phyloP scores from a whole-genome alignment of 2,329 filamentous ascomycete genomes.

The Fusarium annulatum region DNA sequence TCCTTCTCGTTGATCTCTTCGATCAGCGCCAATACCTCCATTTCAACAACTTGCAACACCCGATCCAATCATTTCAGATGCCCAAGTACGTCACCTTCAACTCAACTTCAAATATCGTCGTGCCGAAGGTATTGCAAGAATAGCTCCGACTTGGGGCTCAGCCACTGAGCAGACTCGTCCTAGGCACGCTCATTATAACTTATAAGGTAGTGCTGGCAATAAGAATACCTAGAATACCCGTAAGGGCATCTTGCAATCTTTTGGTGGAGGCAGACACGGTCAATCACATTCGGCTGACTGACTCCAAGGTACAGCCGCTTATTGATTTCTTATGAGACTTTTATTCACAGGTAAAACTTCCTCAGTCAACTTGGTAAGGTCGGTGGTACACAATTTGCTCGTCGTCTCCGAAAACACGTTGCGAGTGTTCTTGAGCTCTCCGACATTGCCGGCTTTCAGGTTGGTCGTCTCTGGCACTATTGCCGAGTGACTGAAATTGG shows the following conservation, averaged over 20 bases:
- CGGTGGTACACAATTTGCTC: fast-evolving
- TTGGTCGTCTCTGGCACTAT: background rate
- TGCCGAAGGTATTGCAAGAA: fast-evolving
- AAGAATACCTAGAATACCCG: too few relatives aligned
- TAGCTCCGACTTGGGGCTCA: fast-evolving
- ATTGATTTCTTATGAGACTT: background rate
- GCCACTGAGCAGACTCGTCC: fast-evolving
- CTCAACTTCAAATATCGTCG: background rate
- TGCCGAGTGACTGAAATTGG: background rate
- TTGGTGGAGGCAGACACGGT: fast-evolving
- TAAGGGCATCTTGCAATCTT: background rate
- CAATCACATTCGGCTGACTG: background rate
- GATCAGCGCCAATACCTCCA: background rate
- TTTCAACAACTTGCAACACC: background rate
- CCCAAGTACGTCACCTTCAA: background rate
- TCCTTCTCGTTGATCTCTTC: background rate
- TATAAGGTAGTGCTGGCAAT: too few relatives aligned
- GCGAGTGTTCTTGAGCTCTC: background rate
- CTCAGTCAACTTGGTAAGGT: fast-evolving
- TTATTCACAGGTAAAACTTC: background rate
- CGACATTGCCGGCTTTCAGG: fast-evolving
- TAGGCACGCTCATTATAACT: too few relatives aligned
- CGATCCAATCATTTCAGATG: too few relatives aligned
- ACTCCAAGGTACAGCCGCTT: background rate
- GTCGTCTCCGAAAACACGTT: fast-evolving